phyloP scores from a whole-genome alignment of 768 basidiomycete genomes.

The Phaffia australis region DNA sequence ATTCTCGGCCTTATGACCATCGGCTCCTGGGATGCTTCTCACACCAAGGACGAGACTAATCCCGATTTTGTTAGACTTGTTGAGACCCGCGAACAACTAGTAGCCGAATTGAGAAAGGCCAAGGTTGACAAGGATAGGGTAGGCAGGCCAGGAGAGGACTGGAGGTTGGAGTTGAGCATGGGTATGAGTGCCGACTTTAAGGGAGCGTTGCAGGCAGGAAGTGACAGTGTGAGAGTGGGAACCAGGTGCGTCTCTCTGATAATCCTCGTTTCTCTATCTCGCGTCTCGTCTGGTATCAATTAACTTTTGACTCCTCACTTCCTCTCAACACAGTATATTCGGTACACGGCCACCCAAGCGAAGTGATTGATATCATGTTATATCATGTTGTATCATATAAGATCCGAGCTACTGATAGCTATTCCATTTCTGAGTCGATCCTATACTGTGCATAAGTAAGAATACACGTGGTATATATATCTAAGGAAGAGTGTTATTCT shows the following conservation, averaged over 20 bases:
- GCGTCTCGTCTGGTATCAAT: background rate
- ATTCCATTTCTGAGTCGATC: too few species aligned
- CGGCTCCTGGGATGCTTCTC: constrained; percentile 65
- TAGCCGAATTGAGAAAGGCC: constrained; percentile 41
- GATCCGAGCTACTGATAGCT: too few species aligned
- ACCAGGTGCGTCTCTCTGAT: constrained; percentile 43
- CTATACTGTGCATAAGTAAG: too few species aligned
- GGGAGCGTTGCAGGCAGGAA: constrained; percentile 68
- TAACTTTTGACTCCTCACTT: background rate
- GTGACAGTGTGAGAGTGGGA: constrained; percentile 81
- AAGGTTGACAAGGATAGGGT: constrained; percentile 28
- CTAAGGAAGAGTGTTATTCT: too few species aligned
- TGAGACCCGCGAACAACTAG: constrained; percentile 52
- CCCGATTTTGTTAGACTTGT: constrained; percentile 66
- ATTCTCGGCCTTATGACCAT: constrained; percentile 94
- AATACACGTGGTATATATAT: too few species aligned
- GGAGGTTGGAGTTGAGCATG: constrained; percentile 51
- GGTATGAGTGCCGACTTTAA: constrained; percentile 96
- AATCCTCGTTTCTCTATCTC: background rate
- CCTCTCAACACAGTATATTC: constrained; percentile 48
- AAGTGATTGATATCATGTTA: too few species aligned
- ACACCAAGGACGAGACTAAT: constrained; percentile 46
- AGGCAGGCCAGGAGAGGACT: constrained; percentile 47
- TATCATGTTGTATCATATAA: too few species aligned
- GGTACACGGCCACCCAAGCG: constrained; percentile 47